phyloP scores from a whole-genome alignment of 257 asterid genomes.

The Primulina huaijiensis region DNA sequence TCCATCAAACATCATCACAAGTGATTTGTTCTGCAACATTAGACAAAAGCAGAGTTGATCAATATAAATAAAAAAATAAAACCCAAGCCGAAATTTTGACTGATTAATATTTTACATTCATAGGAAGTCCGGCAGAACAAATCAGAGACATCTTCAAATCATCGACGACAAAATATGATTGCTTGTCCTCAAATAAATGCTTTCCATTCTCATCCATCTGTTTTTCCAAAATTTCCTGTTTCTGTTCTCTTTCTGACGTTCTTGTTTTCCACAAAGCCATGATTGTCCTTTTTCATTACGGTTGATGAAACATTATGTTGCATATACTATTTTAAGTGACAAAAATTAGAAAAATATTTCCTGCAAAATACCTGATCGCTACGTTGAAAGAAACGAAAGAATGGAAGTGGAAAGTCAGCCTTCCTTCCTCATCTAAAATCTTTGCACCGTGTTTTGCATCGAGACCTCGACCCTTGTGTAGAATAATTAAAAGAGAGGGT shows the following conservation, averaged over 20 bases:
- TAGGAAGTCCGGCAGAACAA: slow-evolving; percentile 54
- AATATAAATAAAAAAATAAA: not conserved
- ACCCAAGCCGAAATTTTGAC: not conserved
- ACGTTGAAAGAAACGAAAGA: slow-evolving; percentile 72
- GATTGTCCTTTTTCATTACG: slow-evolving; percentile 55
- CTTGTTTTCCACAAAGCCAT: slow-evolving; percentile 87
- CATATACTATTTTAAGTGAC: not conserved
- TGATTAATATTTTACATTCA: slow-evolving; percentile 43
- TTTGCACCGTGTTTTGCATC: slow-evolving; percentile 88
- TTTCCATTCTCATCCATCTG: slow-evolving; percentile 52
- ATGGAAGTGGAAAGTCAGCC: slow-evolving; percentile 83
- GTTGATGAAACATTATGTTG: slow-evolving; percentile 5
- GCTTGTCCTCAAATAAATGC: slow-evolving; percentile 44
- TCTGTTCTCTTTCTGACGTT: slow-evolving; percentile 53
- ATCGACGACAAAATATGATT: slow-evolving; percentile 46
- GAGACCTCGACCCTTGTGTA: slow-evolving; percentile 69
- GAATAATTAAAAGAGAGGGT: slow-evolving; percentile 68
- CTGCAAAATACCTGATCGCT: slow-evolving; percentile 65
- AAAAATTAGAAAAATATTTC: not conserved
- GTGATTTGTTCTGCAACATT: slow-evolving; percentile 48
- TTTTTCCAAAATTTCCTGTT: slow-evolving; percentile 49
- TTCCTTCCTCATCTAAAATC: slow-evolving; percentile 66
- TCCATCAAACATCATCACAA: slow-evolving; percentile 76
- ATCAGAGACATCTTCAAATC: slow-evolving; percentile 62
- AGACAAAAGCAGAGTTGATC: slow-evolving; percentile 11